A percentile compares a stretch with the other conserved stretches of the same genome.
Conservation (phyloP, 805 yeast species). For the Yarrowia osloensis region DNA sequence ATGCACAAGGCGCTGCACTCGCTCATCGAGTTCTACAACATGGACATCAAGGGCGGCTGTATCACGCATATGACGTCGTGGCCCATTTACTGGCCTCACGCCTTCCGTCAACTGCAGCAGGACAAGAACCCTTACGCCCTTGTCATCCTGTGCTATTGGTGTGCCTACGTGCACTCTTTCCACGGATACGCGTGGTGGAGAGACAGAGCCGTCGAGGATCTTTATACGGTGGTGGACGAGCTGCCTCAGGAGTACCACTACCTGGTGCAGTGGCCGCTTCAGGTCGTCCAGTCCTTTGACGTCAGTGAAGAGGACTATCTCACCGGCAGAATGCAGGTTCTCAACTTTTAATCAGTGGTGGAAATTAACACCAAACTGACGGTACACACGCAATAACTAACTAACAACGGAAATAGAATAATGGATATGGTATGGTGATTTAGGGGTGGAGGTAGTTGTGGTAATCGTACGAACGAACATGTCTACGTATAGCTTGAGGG, state of each 20-base stretch:
- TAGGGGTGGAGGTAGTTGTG: no score
- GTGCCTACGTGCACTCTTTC: slow-evolving; percentile 11
- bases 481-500: no score
- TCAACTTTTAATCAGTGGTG: background rate
- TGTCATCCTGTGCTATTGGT: background rate
- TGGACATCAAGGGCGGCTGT: slow-evolving; percentile 1
- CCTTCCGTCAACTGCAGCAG: background rate
- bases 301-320: background rate
- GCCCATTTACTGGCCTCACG: background rate
- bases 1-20: background rate
- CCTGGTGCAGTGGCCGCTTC: background rate
- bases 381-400: no score
- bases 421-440: no score
- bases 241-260: background rate
- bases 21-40: slow-evolving; percentile 9
- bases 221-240: background rate
- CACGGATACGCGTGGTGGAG: slow-evolving; percentile 12
- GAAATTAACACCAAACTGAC: no score
- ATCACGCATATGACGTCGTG: slow-evolving; percentile 11
- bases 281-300: background rate
- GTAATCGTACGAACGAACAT: no score
- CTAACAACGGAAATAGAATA: background rate
- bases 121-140: background rate
- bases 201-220: slow-evolving; percentile 4
- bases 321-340: background rate